Conservation (phyloP, 176 grass and related monocot genomes). For the Oryza rufipogon region DNA sequence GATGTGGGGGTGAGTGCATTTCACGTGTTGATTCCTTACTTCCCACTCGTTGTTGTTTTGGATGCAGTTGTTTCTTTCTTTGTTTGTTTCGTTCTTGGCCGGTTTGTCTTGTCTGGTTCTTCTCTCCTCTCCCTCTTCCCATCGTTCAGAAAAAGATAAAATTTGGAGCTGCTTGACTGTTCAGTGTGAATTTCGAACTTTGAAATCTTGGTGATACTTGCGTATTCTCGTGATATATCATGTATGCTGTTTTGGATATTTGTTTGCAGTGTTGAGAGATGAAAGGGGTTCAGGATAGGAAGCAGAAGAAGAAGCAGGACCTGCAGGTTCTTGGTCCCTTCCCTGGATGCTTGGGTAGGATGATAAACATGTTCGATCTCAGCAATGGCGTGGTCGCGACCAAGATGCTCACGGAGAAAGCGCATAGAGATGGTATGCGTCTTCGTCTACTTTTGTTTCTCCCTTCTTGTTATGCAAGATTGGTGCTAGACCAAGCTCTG, state of each 20-base stretch:
- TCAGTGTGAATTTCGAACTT: constrained; percentile 33
- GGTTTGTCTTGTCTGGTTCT: constrained; percentile 24
- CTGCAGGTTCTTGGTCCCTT: constrained; percentile 63
- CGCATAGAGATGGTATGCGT: constrained; percentile 74
- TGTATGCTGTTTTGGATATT: constrained; percentile 32
- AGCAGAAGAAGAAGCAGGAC: constrained; percentile 55
- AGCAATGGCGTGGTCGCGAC: constrained; percentile 56
- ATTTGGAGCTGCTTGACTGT: constrained; percentile 5
- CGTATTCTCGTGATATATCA: not conserved
- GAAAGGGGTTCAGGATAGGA: constrained; percentile 60
- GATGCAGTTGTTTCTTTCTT: constrained; percentile 40
- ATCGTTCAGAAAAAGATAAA: constrained; percentile 11
- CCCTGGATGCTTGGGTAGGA: constrained; percentile 63
- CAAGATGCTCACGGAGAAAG: constrained; percentile 81
- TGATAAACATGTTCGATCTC: constrained; percentile 82
- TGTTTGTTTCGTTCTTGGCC: constrained; percentile 40
- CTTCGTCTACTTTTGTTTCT: not conserved
- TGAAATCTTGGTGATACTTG: constrained; percentile 17
- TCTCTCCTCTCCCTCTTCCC: not conserved
- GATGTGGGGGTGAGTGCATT: constrained; percentile 30
- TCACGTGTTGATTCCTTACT: constrained; percentile 45
- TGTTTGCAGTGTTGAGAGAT: constrained; percentile 46
- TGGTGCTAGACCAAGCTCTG: constrained; percentile 11
- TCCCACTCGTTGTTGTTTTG: constrained; percentile 4
- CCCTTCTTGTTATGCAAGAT: not conserved